Evolutionary conservation across 345 rosid species (phyloP), one percentile per base, ranked within the genome.

Genomic region (Murraya koenigii): DNA sequence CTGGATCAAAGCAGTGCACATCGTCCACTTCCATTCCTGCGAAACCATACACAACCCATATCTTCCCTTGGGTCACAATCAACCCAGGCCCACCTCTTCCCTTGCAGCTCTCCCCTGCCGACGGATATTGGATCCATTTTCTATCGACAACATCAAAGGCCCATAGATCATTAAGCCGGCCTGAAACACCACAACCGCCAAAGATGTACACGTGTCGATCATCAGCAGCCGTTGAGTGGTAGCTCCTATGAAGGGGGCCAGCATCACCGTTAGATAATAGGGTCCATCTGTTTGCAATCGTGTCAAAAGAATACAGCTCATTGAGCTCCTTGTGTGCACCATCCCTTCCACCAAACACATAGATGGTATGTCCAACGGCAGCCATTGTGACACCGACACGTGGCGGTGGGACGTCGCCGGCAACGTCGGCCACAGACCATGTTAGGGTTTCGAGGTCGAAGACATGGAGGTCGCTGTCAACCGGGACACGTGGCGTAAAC

Each of bases 331-430:
- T 82, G 65, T 89, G 98, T 20, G 86, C 75, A 8, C 75, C 19
- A 33, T 95, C 98, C 63, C 97, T 84, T 19, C 98, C 98, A 20
- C 98, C 98, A 73, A 95, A 93, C 33, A 95, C 87, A 52, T 89
- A 90, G 72, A 90, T 87, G 75, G 84, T 86, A 26, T 70, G 25
- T 7, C 90, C 92, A 0, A 91, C 89, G 0, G 93, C 79, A 23
- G 95, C 92, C 97, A 93, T 93, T 7, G 89, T 85, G 81, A 95
- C 98, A 0, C 99, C 99, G 0, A 95, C 97, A 4, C 98, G 93
- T 6, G 94, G 97, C 22, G 98, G 99, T 19, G 98, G 98, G 62
- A 87, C 67, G 6, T 92, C 90, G 1, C 93, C 98, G 7, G 93
- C 85, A 69, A 81, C 88, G 15, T 81, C 80, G 0, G 87, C 90